Evolutionary conservation across 257 asterid genomes (phyloP), one percentile per base, ranked within the genome.

Genomic region (Agastache rugosa): DNA sequence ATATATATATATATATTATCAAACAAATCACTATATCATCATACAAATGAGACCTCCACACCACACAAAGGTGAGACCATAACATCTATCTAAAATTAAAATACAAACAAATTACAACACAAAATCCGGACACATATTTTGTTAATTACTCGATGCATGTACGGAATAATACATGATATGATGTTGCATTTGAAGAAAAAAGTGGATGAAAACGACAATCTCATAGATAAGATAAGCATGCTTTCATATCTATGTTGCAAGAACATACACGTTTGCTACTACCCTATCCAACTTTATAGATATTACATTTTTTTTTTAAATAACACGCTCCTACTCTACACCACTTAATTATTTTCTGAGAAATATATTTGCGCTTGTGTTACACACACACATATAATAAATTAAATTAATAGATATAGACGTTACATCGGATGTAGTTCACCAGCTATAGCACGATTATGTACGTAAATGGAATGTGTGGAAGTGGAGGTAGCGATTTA

Each of bases 151-250:
- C 16, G 53, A 14, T 45, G 53, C 53, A 45, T 45, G 53, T 15
- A 45, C 19, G 19, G 17, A 45, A 3, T 14, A 15, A 6, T 42
- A 42, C 16, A 45, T 15, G 16, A 14, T 15, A 16, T 15, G 15
- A 7, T 16, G 22, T 48, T n/a, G n/a, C 20, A 16, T 15, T 6
- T 6, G 8, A 17, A 7, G 19, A n/a, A 35, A 20, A 35, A 67
- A 53, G 72, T 47, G 3, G 22, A 17, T 11, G 73, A 69, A 74
- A 63, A 69, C 54, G 59, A 62, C 74, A 53, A 20, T 59, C 6
- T 66, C 29, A 56, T 10, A 45, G 67, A 54, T 58, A 47, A 44
- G 67, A 56, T 41, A 44, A 22, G 67, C 58, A 39, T 14, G 61
- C 39, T 8, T 44, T 69, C 42, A 11, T 69, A 69, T 25, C 14